Evolutionary conservation across 73 alveolate genomes (phyloP).

Genomic region (Paramecium tetraurelia): DNA sequence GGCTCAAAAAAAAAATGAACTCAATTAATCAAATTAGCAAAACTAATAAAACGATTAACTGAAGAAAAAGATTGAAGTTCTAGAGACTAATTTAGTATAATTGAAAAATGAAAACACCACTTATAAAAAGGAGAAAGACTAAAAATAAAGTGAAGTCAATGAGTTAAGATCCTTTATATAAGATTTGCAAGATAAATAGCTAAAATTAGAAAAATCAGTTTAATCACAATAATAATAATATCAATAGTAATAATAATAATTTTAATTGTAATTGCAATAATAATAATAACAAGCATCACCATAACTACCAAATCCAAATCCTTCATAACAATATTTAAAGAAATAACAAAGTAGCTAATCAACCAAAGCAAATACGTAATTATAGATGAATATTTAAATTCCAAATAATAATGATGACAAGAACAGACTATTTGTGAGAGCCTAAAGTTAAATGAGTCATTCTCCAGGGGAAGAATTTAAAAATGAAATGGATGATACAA

Average conservation of each 20-base stretch:
- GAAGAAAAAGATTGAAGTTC: not conserved
- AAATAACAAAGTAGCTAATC: not conserved
- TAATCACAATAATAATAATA: not conserved
- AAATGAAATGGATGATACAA: constrained; percentile 16
- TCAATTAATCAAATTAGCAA: not conserved
- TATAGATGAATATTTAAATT: not conserved
- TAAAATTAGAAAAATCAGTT: not conserved
- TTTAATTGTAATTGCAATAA: not conserved
- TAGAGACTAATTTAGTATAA: not conserved
- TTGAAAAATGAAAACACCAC: not conserved
- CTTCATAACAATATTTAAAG: not conserved
- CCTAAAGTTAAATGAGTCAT: constrained; percentile 14
- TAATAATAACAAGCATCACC: not conserved
- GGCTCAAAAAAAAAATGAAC: not conserved
- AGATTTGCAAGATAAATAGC: constrained; percentile 3
- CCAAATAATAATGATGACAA: not conserved
- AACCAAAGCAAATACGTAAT: not conserved
- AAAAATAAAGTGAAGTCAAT: constrained; percentile 28
- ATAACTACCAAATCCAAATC: not conserved
- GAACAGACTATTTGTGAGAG: not conserved
- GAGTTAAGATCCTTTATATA: not conserved
- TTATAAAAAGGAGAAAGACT: constrained; percentile 3
- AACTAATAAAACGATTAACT: not conserved
- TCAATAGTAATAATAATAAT: not conserved
- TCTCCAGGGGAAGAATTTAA: constrained; percentile 19